phyloP scores from a whole-genome alignment of 352 stramenopile genomes.

The Peronospora tabacina region DNA sequence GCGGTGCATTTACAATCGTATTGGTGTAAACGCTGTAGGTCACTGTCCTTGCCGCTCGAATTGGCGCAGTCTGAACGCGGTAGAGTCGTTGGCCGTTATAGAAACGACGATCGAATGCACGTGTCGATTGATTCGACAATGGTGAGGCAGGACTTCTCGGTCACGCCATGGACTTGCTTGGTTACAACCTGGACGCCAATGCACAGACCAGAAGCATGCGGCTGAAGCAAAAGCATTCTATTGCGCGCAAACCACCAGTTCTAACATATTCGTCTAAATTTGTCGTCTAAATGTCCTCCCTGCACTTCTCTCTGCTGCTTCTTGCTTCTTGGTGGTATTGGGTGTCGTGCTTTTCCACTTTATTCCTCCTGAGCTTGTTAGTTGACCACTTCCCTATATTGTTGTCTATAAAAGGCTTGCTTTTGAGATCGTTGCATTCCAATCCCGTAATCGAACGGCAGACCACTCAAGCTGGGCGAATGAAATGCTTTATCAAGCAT shows the following conservation, averaged over 20 bases:
- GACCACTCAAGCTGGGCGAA: constrained; percentile 13
- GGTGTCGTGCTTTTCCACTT: constrained; percentile 4
- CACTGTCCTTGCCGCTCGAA: neutral
- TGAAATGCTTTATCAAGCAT: too few species aligned
- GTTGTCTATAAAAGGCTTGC: constrained; percentile 27
- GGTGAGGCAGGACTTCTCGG: neutral
- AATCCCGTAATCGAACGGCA: constrained; percentile 18
- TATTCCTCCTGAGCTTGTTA: constrained; percentile 6
- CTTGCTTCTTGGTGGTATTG: constrained; percentile 14
- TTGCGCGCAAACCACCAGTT: constrained; percentile 38
- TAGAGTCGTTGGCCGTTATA: too few species aligned
- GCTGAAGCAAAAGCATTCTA: constrained; percentile 39
- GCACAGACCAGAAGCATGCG: neutral
- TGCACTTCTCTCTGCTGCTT: constrained; percentile 27
- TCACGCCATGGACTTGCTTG: neutral
- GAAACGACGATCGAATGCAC: neutral
- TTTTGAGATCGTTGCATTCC: constrained; percentile 23
- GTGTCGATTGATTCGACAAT: neutral
- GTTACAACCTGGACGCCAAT: neutral
- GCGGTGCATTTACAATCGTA: constrained; percentile 42
- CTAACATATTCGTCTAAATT: constrained; percentile 46
- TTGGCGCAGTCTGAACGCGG: neutral
- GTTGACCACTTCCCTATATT: constrained; percentile 12
- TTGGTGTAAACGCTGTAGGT: constrained; percentile 54
- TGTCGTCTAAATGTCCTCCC: constrained; percentile 34